phyloP scores from a whole-genome alignment of 192 early-diverging fungal species.

The Gryganskiella cystojenkinii region DNA sequence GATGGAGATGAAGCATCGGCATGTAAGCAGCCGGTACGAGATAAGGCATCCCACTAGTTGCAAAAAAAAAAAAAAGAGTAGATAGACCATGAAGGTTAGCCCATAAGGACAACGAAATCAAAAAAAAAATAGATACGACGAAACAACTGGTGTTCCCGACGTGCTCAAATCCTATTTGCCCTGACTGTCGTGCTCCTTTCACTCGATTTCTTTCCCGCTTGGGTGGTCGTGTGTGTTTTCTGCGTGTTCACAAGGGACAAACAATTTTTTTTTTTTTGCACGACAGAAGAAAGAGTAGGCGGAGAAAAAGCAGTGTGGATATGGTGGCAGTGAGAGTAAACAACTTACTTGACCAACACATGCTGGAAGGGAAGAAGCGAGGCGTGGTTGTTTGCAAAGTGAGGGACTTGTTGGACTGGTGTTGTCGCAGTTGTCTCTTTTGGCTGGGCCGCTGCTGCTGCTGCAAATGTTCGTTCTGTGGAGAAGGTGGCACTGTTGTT shows the following conservation, averaged over 20 bases:
- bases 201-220: neutral
- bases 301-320: neutral
- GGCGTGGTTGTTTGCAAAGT: neutral
- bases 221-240: neutral
- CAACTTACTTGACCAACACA: slow-evolving; percentile 47
- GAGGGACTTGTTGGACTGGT: neutral
- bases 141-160: slow-evolving; percentile 16
- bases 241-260: too few relatives aligned
- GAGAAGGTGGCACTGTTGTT: neutral
- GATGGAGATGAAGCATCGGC: slow-evolving; percentile 36
- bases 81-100: too few relatives aligned
- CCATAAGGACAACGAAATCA: too few relatives aligned
- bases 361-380: slow-evolving; percentile 28
- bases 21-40: slow-evolving; percentile 39
- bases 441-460: neutral
- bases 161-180: slow-evolving; percentile 53
- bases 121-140: neutral
- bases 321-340: neutral
- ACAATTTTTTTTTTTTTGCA: too few relatives aligned
- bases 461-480: neutral
- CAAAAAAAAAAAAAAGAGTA: neutral
- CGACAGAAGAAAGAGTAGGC: neutral
- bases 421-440: neutral
- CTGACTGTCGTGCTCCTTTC: neutral
- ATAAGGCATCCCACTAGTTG: slow-evolving; percentile 57